Conservation (phyloP, 495 filamentous ascomycete genomes). For the Chaetomium fimeti region DNA sequence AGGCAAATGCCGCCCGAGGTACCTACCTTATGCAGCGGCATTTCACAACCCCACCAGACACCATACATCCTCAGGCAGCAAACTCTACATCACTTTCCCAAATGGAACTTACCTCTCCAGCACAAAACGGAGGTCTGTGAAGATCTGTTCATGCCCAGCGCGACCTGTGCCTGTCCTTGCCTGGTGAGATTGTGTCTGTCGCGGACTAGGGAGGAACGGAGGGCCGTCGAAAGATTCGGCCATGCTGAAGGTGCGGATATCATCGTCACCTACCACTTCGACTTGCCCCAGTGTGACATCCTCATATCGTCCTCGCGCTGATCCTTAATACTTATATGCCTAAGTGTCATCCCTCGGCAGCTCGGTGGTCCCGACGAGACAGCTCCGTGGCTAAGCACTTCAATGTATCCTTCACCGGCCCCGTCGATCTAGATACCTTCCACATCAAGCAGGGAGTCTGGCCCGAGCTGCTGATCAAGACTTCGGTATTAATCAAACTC, state of each 20-base stretch:
- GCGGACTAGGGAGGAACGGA: too few species aligned
- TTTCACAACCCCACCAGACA: too few species aligned
- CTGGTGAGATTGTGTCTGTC: too few species aligned
- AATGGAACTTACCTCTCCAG: too few species aligned
- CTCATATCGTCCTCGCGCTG: neutral
- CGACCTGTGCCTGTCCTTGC: too few species aligned
- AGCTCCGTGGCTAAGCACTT: neutral
- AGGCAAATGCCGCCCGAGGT: too few species aligned
- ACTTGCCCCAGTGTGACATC: slow-evolving; percentile 4
- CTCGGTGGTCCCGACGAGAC: slow-evolving; percentile 2
- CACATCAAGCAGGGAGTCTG: slow-evolving; percentile 8
- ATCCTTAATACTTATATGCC: neutral
- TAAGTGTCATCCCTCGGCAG: slow-evolving; percentile 6
- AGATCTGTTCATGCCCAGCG: too few species aligned
- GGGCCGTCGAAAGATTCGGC: too few species aligned
- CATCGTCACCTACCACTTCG: slow-evolving; percentile 10
- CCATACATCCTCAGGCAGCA: too few species aligned
- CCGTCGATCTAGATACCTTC: slow-evolving; percentile 9
- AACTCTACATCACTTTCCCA: too few species aligned
- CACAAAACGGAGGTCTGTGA: too few species aligned
- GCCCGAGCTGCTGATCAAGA: slow-evolving; percentile 5
- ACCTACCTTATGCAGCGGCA: too few species aligned
- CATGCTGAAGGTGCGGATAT: slow-evolving; percentile 1
- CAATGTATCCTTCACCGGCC: slow-evolving; percentile 6
- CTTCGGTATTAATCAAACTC: slow-evolving; percentile 2